Conservation (phyloP, 2,329 filamentous ascomycete genomes). For the Aspergillus fumigatiaffinis region DNA sequence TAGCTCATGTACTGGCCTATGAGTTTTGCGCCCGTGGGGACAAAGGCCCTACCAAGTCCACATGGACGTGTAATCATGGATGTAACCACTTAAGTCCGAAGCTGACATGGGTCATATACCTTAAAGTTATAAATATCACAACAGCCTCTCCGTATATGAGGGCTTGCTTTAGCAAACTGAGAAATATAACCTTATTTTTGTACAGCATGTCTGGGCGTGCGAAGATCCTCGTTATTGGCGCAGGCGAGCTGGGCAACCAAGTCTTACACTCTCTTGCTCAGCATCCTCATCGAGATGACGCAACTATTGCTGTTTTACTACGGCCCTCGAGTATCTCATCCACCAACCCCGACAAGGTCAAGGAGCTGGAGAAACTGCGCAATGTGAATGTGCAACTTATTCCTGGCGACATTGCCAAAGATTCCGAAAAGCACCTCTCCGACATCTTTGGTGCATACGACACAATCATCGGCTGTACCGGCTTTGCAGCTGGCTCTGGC, state of each 20-base stretch:
- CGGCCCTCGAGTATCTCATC: conserved; percentile 46
- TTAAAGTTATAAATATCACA: not conserved
- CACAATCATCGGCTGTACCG: conserved; percentile 56
- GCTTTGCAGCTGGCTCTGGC: conserved; percentile 54
- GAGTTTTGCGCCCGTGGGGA: no score
- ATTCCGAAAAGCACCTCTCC: conserved; percentile 37
- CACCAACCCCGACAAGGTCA: not conserved
- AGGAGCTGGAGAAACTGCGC: conserved; percentile 1
- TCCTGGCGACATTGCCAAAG: conserved; percentile 41
- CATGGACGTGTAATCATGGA: not conserved
- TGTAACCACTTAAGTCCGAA: not conserved
- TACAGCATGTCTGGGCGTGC: not conserved
- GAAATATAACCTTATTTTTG: not conserved
- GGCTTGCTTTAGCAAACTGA: not conserved
- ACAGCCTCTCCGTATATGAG: not conserved
- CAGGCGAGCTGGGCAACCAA: conserved; percentile 61
- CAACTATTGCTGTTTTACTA: conserved; percentile 52
- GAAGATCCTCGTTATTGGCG: conserved; percentile 58
- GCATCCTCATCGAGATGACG: conserved; percentile 40
- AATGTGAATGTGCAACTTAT: conserved; percentile 36
- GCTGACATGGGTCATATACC: not conserved
- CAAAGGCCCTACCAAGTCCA: no score
- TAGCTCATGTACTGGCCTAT: not conserved
- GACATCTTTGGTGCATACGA: conserved; percentile 37
- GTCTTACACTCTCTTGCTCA: conserved; percentile 50